Percentiles rank a stretch among this genome's conserved stretches.
These are phyloP conservation scores for Turritis glabra DNA, from an alignment of 345 rosid species.

Conservation along the genomic window DNA sequence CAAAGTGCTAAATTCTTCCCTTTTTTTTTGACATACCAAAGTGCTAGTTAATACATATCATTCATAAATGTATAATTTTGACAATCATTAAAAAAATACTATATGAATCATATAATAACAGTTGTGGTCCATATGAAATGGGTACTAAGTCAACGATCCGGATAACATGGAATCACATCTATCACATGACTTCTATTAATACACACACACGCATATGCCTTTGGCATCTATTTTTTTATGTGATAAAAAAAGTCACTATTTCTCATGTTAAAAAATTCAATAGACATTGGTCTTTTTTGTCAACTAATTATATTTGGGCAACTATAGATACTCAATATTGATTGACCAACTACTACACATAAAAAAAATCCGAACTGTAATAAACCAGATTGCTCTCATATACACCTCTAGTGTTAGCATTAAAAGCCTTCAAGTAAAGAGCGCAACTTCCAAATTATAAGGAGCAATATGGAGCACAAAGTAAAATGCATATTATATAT, in stretches of 20 bases:
- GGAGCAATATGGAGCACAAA: neutral
- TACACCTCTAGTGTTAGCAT: neutral
- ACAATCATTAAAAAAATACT: neutral
- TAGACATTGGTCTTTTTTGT: neutral
- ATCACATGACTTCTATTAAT: slow-evolving; percentile 37
- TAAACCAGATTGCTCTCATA: neutral
- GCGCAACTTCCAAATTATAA: neutral
- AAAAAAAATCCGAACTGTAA: neutral
- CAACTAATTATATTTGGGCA: neutral
- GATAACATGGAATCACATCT: slow-evolving; percentile 38
- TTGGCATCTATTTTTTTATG: neutral
- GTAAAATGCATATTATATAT: neutral
- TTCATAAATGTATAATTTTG: neutral
- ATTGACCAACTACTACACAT: neutral
- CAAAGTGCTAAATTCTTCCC: neutral
- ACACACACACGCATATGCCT: slow-evolving; percentile 20
- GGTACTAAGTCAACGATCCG: slow-evolving; percentile 36
- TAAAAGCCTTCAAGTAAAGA: neutral
- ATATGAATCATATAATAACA: neutral
- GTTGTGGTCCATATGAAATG: slow-evolving; percentile 2
- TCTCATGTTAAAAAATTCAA: neutral
- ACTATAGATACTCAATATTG: too few species aligned
- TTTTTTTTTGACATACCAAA: too few species aligned
- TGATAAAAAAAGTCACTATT: neutral
- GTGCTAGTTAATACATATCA: neutral